Conservation (phyloP, 73 alveolate genomes). For the Paramecium biaurelia region DNA sequence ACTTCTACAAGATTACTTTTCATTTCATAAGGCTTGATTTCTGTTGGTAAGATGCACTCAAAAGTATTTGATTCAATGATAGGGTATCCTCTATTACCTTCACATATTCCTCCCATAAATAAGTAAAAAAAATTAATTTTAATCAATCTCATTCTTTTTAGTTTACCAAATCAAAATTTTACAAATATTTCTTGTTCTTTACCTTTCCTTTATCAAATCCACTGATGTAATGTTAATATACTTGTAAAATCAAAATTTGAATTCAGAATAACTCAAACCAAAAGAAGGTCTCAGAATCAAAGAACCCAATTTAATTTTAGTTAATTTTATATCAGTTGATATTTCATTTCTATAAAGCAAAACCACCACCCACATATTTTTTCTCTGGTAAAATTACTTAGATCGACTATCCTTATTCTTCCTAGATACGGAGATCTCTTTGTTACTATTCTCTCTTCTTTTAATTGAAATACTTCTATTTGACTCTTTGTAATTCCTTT, state of each 20-base stretch:
- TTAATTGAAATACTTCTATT: slow-evolving; percentile 82
- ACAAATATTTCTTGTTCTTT: neutral
- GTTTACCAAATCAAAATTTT: neutral
- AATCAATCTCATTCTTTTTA: neutral
- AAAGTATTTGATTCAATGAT: neutral
- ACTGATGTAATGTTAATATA: neutral
- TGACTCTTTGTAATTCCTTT: slow-evolving; percentile 86
- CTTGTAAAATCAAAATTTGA: neutral
- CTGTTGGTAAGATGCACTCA: neutral
- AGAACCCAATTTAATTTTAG: neutral
- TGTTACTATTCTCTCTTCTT: slow-evolving; percentile 85
- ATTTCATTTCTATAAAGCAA: slow-evolving; percentile 53
- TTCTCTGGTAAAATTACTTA: slow-evolving; percentile 79
- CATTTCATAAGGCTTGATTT: neutral
- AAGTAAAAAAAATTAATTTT: neutral
- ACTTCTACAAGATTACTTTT: neutral
- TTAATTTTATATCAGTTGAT: neutral
- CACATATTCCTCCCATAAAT: neutral
- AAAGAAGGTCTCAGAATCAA: neutral
- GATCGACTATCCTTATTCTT: slow-evolving; percentile 65
- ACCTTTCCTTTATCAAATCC: neutral
- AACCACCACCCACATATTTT: slow-evolving; percentile 92
- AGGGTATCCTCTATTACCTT: neutral
- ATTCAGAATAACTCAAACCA: neutral
- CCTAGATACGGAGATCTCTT: slow-evolving; percentile 75